phyloP scores from a whole-genome alignment of 768 basidiomycete species.

The Termitomyces sp. region DNA sequence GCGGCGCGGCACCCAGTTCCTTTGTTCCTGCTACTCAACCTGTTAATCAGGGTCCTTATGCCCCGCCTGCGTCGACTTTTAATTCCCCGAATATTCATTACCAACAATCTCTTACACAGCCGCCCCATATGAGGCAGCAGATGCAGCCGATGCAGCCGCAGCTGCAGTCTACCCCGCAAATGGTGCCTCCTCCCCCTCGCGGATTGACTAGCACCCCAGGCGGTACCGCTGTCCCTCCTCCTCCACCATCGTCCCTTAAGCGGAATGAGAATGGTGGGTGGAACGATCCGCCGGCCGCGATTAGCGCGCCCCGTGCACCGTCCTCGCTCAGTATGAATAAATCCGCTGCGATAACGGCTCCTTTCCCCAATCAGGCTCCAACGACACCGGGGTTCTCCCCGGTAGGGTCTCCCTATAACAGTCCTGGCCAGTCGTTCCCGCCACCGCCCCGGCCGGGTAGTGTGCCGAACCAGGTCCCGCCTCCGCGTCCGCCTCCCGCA shows the following conservation, averaged over 20 bases:
- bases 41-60: constrained; percentile 22
- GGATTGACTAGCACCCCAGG: constrained; percentile 23
- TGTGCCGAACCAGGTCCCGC: constrained; percentile 43
- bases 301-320: constrained; percentile 45
- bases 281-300: constrained; percentile 79
- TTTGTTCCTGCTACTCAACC: constrained; percentile 20
- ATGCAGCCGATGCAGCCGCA: constrained; percentile 23
- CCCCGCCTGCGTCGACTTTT: constrained; percentile 18
- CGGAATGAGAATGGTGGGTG: constrained; percentile 75
- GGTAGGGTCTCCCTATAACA: constrained; percentile 37
- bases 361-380: constrained; percentile 70
- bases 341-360: constrained; percentile 73
- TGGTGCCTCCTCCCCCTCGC: constrained; percentile 40
- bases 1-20: constrained; percentile 6
- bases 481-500: constrained; percentile 35
- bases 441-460: constrained; percentile 66
- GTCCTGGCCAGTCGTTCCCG: constrained; percentile 42
- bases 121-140: constrained; percentile 29
- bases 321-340: constrained; percentile 43
- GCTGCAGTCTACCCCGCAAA: constrained; percentile 26
- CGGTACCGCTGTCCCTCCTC: constrained; percentile 12
- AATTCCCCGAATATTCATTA: constrained; percentile 12
- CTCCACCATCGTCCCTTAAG: constrained; percentile 48
- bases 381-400: constrained; percentile 39
- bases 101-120: constrained; percentile 29